Base-by-base conservation (phyloP, 2,329 filamentous ascomycete species). In the Beauveria sp. region DNA sequence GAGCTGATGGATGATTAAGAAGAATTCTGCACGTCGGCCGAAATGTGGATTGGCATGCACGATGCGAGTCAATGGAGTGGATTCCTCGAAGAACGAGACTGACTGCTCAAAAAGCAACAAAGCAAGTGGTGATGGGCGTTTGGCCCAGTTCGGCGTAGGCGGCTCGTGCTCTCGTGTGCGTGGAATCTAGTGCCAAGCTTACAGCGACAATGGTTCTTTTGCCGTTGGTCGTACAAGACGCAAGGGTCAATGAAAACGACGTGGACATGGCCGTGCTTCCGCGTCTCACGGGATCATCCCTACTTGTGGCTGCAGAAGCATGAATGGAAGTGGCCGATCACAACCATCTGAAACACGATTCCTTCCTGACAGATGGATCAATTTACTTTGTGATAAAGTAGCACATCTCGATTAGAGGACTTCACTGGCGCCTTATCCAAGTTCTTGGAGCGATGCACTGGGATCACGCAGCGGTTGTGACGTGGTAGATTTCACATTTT, bases 1-100 rank as follows among this genome's bases (percentile, higher is more conserved):
- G 95, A 93, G 65, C 76, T 99, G 71, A 90, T 99, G 90, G 91
- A 87, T 64, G 87, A 90, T 65, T 81, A 73, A 65, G 2, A 65
- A 2, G 16, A 4, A n/a, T 14, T 20, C 14, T 26, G 9, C 7
- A 12, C 12, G 51, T 18, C 9, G 5, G 14, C 3, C 10, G 12
- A 4, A n/a, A 20, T 38, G 16, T 43, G 40, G 10, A 45, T 30
- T 24, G n/a, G 38, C 22, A 40, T 38, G n/a, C 30, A 4, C 24
- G 22, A 43, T 28, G n/a, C 52, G 16, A 26, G 16, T 30, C 16
- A 16, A 18, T 28, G 20, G 16, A 9, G 14, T 28, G 9, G 7
- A 5, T 30, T 43, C 22, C 22, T n/a, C 1, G 4, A 9, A 51
- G 7, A 49, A 46, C 3, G 46, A 50, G n/a, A 43, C 3, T 18